Evolutionary conservation across 78 protist species (phyloP).

Genomic region (Dictyostelium firmibasis): DNA sequence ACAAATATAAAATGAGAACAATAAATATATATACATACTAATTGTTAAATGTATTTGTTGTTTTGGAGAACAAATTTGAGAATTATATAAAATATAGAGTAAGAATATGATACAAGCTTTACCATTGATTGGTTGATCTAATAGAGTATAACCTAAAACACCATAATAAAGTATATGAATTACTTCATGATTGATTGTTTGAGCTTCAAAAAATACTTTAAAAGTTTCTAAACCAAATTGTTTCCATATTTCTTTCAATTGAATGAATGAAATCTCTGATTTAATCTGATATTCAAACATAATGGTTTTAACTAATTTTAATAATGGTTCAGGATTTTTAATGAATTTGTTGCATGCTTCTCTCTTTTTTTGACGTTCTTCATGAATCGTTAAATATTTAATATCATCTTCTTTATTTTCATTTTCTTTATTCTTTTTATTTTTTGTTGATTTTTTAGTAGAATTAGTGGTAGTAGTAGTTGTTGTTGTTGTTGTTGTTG

Average conservation of each 20-base stretch:
- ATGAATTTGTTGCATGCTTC: background rate
- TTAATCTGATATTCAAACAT: constrained; percentile 16
- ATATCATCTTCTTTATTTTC: background rate
- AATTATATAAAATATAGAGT: constrained; percentile 27
- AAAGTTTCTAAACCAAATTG: background rate
- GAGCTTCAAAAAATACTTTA: constrained; percentile 8
- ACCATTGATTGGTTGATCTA: constrained; percentile 21
- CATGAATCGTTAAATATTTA: background rate
- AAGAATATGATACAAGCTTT: constrained; percentile 34
- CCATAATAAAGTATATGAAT: constrained; percentile 57
- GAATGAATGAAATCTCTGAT: background rate
- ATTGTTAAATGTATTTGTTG: constrained; percentile 11
- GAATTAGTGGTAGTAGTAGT: background rate
- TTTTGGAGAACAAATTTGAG: constrained; percentile 10
- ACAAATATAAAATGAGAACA: too few relatives aligned
- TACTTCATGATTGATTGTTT: background rate
- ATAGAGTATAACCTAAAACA: constrained; percentile 33
- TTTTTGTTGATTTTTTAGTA: background rate
- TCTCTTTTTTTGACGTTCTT: constrained; percentile 1
- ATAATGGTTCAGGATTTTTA: constrained; percentile 24
- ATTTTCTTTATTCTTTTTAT: background rate
- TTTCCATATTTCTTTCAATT: constrained; percentile 42
- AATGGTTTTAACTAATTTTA: background rate
- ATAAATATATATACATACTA: constrained; percentile 12
- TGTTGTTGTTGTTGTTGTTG: background rate